phyloP scores from a whole-genome alignment of 176 grass and related monocot genomes.

The Avena eriantha region DNA sequence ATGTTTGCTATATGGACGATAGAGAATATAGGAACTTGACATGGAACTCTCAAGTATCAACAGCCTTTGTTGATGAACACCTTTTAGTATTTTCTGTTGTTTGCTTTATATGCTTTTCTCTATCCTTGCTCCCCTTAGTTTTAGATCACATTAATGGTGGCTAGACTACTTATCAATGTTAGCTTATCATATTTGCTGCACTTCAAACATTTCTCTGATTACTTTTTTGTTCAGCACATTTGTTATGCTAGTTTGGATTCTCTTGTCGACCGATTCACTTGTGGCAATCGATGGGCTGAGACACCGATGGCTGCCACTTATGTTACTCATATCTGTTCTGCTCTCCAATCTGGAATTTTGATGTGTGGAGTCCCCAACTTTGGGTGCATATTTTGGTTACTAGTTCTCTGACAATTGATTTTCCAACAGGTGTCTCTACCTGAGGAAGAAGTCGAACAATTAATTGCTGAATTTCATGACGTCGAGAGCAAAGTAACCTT shows the following conservation, averaged over 20 bases:
- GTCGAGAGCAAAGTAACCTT: conserved; percentile 89
- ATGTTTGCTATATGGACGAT: conserved; percentile 1
- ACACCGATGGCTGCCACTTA: neutral
- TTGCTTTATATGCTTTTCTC: conserved; percentile 20
- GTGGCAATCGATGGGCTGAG: conserved; percentile 2
- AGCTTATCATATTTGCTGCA: conserved; percentile 7
- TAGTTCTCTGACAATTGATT: conserved; percentile 46
- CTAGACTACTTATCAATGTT: conserved; percentile 25
- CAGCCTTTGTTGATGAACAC: neutral
- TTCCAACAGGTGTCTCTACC: conserved; percentile 69
- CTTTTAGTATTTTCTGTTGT: neutral
- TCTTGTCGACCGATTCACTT: neutral
- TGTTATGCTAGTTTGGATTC: neutral
- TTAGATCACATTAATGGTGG: conserved; percentile 21
- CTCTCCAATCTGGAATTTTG: conserved; percentile 31
- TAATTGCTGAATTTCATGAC: conserved; percentile 79
- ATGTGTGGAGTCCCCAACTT: neutral
- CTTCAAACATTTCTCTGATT: conserved; percentile 22
- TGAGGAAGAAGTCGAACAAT: conserved; percentile 83
- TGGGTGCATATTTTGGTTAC: conserved; percentile 17
- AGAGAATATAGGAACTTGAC: conserved; percentile 28
- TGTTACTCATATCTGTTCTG: conserved; percentile 32
- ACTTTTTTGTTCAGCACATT: neutral
- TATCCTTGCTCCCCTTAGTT: conserved; percentile 21
- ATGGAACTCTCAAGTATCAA: conserved; percentile 27